phyloP scores from a whole-genome alignment of 768 basidiomycete genomes.

The Gelatoporia subvermispora region DNA sequence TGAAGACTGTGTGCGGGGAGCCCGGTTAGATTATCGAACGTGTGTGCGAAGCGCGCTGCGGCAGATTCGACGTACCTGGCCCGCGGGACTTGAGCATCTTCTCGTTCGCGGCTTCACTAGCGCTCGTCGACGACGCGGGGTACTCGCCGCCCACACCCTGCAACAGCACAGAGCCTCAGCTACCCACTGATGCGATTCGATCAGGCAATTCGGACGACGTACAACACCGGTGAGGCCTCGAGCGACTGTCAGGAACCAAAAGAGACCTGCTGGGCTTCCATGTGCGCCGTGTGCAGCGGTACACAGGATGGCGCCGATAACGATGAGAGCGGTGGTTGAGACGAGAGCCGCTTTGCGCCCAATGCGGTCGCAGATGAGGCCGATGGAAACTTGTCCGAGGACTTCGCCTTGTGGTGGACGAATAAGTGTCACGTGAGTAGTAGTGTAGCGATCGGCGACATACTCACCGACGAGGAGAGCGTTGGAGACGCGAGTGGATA shows the following conservation, averaged over 20 bases:
- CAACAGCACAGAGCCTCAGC: neutral
- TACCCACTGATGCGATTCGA: neutral
- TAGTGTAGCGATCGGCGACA: neutral
- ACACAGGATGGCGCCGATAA: conserved; percentile 61
- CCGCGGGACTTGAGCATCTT: conserved; percentile 55
- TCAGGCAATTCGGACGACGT: conserved; percentile 17
- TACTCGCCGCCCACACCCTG: conserved; percentile 78
- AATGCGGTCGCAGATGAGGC: conserved; percentile 64
- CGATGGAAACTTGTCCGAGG: conserved; percentile 57
- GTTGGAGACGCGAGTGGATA: conserved; percentile 69
- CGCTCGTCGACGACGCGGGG: conserved; percentile 65
- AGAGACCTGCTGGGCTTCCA: conserved; percentile 52
- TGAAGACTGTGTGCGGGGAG: conserved; percentile 44
- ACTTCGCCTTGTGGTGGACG: conserved; percentile 42
- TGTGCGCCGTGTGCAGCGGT: conserved; percentile 63
- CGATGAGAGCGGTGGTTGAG: conserved; percentile 62
- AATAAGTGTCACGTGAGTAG: neutral
- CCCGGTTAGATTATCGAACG: conserved; percentile 14
- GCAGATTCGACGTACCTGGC: conserved; percentile 41
- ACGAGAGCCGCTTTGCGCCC: conserved; percentile 78
- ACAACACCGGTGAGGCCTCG: conserved; percentile 68
- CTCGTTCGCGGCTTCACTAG: conserved; percentile 72
- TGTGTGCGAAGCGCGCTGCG: neutral
- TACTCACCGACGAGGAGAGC: conserved; percentile 60
- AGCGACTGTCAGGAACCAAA: conserved; percentile 73